Evolutionary conservation across 768 basidiomycete genomes (phyloP).

Genomic region (Lactarius sp.): DNA sequence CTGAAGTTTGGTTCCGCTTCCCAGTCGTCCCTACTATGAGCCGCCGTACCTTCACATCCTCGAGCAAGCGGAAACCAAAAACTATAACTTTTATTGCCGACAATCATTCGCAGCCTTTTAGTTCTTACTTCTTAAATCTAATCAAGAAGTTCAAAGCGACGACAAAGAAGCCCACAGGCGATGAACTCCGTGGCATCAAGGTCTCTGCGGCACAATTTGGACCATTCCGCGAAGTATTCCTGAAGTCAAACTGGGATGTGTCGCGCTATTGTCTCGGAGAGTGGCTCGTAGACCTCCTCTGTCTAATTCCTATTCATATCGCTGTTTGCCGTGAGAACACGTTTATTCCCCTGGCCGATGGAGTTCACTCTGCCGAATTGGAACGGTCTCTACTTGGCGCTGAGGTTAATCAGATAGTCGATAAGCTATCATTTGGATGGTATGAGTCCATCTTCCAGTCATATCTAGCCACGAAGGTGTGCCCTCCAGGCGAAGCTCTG

Average conservation of each 20-base stretch:
- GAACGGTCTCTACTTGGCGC: constrained; percentile 55
- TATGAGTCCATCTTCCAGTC: constrained; percentile 43
- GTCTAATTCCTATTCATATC: too few relatives aligned
- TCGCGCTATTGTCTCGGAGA: too few relatives aligned
- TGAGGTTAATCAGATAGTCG: constrained; percentile 10
- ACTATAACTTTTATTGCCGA: constrained; percentile 44
- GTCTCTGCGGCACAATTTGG: constrained; percentile 34
- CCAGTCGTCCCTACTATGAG: not conserved
- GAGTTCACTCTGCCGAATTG: constrained; percentile 42
- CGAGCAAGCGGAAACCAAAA: constrained; percentile 31
- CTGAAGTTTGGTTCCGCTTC: too few relatives aligned
- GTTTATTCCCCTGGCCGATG: constrained; percentile 35
- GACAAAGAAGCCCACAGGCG: constrained; percentile 49
- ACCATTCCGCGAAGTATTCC: constrained; percentile 26
- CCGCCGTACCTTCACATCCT: not conserved
- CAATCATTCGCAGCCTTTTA: constrained; percentile 29
- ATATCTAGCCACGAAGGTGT: constrained; percentile 53
- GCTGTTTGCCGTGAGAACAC: too few relatives aligned
- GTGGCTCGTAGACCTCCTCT: too few relatives aligned
- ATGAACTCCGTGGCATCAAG: constrained; percentile 37
- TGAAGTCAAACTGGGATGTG: constrained; percentile 18
- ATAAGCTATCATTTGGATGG: too few relatives aligned
- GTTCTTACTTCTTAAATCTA: constrained; percentile 29
- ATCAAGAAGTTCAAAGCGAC: constrained; percentile 38
- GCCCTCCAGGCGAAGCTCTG: too few relatives aligned